phyloP scores from a whole-genome alignment of 2,329 filamentous ascomycete species.

The Fusarium nematophilum region DNA sequence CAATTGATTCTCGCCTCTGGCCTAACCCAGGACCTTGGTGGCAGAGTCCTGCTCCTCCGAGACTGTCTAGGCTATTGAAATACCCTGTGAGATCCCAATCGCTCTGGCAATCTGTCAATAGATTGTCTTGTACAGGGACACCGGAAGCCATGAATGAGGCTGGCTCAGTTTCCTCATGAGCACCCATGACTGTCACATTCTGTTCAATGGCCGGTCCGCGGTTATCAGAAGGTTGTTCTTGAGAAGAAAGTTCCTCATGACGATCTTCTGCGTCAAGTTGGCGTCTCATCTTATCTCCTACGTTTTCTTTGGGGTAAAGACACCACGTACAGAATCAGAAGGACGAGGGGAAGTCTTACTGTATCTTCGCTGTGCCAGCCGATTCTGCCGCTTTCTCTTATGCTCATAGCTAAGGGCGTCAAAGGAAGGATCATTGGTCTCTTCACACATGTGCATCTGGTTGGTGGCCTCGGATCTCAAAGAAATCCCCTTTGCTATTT shows the following conservation, averaged over 20 bases:
- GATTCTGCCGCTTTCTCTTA: not conserved
- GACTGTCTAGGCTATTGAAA: not conserved
- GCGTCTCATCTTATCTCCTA: not conserved
- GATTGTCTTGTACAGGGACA: not conserved
- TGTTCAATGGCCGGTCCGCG: not conserved
- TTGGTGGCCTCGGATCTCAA: no score
- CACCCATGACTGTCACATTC: not conserved
- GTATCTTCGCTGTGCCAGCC: not conserved
- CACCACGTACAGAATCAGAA: not conserved
- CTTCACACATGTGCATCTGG: no score
- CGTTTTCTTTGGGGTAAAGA: not conserved
- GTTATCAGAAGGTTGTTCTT: not conserved
- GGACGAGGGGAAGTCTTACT: not conserved
- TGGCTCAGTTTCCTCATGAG: not conserved
- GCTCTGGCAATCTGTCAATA: not conserved
- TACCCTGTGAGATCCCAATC: not conserved
- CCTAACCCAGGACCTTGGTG: not conserved
- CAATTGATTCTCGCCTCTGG: not conserved
- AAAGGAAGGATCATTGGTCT: no score
- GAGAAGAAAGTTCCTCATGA: not conserved
- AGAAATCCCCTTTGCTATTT: no score
- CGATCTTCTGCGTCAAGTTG: not conserved
- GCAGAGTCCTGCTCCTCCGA: not conserved
- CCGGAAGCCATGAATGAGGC: not conserved
- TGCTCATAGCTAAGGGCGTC: not conserved